phyloP scores from a whole-genome alignment of 345 rosid species.

The Gossypium thurberi region DNA sequence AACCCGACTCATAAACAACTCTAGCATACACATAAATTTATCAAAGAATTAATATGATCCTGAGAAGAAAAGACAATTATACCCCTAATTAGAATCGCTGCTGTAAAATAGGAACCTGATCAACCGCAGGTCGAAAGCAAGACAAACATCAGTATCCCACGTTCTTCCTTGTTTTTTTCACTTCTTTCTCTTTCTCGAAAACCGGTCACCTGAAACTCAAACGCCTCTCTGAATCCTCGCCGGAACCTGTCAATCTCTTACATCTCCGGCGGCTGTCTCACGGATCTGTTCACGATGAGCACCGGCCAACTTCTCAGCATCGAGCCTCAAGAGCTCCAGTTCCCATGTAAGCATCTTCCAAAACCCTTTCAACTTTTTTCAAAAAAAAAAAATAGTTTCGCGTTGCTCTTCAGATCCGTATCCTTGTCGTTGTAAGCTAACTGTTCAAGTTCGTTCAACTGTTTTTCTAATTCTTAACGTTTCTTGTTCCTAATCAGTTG shows the following conservation, averaged over 20 bases:
- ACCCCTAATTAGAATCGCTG: neutral
- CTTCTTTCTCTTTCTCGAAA: slow-evolving; percentile 3
- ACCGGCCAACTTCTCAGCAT: slow-evolving; percentile 56
- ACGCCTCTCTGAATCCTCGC: neutral
- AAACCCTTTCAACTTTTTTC: neutral
- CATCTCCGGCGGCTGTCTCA: slow-evolving; percentile 4
- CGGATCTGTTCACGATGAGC: slow-evolving; percentile 40
- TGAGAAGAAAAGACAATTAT: neutral
- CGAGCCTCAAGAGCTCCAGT: slow-evolving; percentile 78
- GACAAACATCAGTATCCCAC: slow-evolving; percentile 27
- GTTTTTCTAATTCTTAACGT: slow-evolving; percentile 6
- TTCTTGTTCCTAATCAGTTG: slow-evolving; percentile 32
- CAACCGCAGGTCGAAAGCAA: slow-evolving; percentile 5
- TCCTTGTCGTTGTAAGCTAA: neutral
- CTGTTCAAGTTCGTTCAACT: neutral
- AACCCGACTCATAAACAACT: rapidly evolving
- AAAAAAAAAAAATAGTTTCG: neutral
- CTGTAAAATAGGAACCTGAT: neutral
- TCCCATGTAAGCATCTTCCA: slow-evolving; percentile 46
- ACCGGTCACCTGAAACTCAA: neutral
- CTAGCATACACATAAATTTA: rapidly evolving
- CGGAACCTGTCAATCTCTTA: neutral
- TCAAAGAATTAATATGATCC: neutral
- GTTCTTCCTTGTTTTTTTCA: slow-evolving; percentile 3
- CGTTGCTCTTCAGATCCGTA: slow-evolving; percentile 16